Conservation (phyloP, 805 yeast genomes). For the Grigorovia transvaalensis region DNA sequence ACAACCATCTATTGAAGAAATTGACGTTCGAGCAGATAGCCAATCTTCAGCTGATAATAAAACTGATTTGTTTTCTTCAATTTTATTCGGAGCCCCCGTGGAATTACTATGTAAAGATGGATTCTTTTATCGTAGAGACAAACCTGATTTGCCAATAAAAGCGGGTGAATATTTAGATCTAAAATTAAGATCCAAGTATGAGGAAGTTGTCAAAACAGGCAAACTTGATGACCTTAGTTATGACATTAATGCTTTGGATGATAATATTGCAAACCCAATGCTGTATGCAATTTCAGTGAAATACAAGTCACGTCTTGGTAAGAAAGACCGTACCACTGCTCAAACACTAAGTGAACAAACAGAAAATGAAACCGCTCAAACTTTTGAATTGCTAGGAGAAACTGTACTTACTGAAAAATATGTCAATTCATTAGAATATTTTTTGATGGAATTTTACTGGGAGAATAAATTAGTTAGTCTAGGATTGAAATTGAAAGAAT, state of each 20-base stretch:
- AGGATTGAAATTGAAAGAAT: conserved; percentile 26
- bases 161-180: conserved; percentile 24
- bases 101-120: conserved; percentile 26
- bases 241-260: neutral
- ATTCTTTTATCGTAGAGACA: conserved; percentile 21
- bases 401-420: conserved; percentile 27
- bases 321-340: conserved; percentile 23
- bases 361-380: conserved; percentile 21
- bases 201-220: conserved; percentile 13
- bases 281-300: neutral
- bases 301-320: conserved; percentile 5
- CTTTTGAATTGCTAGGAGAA: conserved; percentile 18
- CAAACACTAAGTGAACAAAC: conserved; percentile 22
- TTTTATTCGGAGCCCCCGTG: conserved; percentile 21
- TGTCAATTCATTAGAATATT: conserved; percentile 28
- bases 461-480: conserved; percentile 26
- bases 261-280: neutral
- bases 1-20: neutral
- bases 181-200: conserved; percentile 24
- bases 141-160: conserved; percentile 22
- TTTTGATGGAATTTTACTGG: conserved; percentile 30
- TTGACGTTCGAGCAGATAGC: conserved; percentile 1
- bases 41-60: conserved; percentile 3
- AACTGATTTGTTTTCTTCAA: conserved; percentile 3
- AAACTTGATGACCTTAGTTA: neutral